Percentiles rank a stretch among this genome's conserved stretches.
These are phyloP conservation scores for Theobroma cacao DNA, from an alignment of 345 rosid genomes.

Conservation along the genomic window DNA sequence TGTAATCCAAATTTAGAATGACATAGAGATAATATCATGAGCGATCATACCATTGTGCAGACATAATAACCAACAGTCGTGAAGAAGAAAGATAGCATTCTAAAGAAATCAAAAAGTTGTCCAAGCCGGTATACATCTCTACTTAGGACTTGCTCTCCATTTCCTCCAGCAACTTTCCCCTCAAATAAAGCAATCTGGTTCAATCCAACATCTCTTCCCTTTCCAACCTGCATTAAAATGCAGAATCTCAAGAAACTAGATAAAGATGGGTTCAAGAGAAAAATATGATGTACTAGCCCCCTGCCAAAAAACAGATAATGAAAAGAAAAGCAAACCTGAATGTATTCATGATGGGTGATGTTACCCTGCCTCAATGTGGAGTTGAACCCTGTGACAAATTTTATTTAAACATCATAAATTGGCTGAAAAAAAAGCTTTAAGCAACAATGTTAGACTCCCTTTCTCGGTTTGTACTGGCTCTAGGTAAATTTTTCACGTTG, in stretches of 20 bases:
- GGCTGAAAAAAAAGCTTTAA: not conserved
- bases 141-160: constrained; percentile 98
- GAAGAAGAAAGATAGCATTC: constrained; percentile 96
- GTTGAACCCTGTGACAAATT: constrained; percentile 75
- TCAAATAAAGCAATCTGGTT: constrained; percentile 98
- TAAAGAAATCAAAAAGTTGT: constrained; percentile 95
- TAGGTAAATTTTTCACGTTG: not conserved
- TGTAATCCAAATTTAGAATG: not conserved
- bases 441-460: not conserved
- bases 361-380: constrained; percentile 97
- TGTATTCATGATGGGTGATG: constrained; percentile 94
- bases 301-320: not conserved
- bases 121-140: constrained; percentile 95
- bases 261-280: constrained; percentile 15
- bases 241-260: not conserved
- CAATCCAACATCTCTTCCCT: constrained; percentile 98
- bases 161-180: constrained; percentile 99
- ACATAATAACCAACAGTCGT: constrained; percentile 95
- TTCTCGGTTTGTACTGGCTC: not conserved
- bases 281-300: not conserved
- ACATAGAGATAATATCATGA: constrained; percentile 7
- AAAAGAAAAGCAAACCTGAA: constrained; percentile 57
- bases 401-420: not conserved
- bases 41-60: constrained; percentile 83
- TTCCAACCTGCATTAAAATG: constrained; percentile 73